Percentiles rank a stretch among this genome's conserved stretches.
Evolutionary conservation across 2,329 filamentous ascomycete genomes (phyloP).

Genomic region (Corinectria fuckeliana): DNA sequence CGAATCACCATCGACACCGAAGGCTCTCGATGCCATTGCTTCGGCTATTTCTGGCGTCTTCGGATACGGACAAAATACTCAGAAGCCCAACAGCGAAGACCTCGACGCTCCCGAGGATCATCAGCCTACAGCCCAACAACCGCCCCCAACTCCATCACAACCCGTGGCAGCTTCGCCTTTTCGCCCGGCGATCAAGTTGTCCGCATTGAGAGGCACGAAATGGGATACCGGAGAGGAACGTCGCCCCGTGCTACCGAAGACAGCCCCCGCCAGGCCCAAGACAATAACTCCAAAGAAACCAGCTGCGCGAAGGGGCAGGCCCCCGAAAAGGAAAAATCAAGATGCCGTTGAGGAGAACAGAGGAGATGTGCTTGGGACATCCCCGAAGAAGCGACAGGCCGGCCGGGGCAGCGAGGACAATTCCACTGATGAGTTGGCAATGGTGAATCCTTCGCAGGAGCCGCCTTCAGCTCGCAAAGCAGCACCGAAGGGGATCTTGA

Average conservation of each 20-base stretch:
- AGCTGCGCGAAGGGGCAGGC: constrained; percentile 25
- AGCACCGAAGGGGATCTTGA: constrained; percentile 62
- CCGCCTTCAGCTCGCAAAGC: constrained; percentile 27
- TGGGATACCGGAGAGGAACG: constrained; percentile 44
- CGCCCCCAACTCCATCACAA: constrained; percentile 18
- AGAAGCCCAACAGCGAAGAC: constrained; percentile 21
- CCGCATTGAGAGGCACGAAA: constrained; percentile 46
- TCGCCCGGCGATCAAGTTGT: constrained; percentile 46
- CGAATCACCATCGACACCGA: constrained; percentile 39
- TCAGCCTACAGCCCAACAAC: constrained; percentile 4
- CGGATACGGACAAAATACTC: constrained; percentile 29
- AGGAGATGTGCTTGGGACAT: constrained; percentile 7
- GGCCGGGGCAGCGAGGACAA: constrained; percentile 14
- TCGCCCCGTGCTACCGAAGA: constrained; percentile 27
- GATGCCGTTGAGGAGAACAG: constrained; percentile 17
- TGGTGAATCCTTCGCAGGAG: constrained; percentile 12
- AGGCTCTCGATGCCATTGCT: constrained; percentile 41
- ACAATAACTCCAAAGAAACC: constrained; percentile 32
- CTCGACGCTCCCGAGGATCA: not conserved
- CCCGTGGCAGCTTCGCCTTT: constrained; percentile 17
- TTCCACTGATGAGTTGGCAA: constrained; percentile 24
- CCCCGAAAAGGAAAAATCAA: constrained; percentile 32
- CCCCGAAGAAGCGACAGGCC: constrained; percentile 19
- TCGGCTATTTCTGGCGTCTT: constrained; percentile 41
- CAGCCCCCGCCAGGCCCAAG: constrained; percentile 27